Evolutionary conservation across 805 yeast species (phyloP).

Genomic region (Starmerella stigmatis): DNA sequence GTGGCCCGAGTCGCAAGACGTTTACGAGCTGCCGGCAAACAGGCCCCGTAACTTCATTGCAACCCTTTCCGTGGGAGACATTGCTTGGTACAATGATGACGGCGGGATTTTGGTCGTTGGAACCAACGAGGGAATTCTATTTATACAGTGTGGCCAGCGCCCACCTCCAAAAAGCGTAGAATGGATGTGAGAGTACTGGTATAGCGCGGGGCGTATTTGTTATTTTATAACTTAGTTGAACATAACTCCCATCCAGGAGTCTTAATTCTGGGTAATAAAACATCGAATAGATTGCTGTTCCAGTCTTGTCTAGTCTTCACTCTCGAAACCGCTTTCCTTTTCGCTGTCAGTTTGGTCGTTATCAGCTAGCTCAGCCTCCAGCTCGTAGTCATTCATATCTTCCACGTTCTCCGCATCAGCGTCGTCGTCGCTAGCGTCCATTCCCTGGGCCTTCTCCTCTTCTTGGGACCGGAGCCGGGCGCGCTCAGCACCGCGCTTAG

Average conservation of each 20-base stretch:
- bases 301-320: no score
- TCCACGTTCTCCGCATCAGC: conserved; percentile 34
- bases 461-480: conserved; percentile 21
- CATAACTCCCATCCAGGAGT: no score
- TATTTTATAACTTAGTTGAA: no score
- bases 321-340: no score
- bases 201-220: no score
- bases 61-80: neutral
- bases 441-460: conserved; percentile 21
- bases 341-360: neutral
- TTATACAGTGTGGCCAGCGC: neutral
- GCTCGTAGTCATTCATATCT: conserved; percentile 30
- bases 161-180: neutral
- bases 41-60: neutral
- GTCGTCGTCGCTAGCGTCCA: conserved; percentile 24
- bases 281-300: no score
- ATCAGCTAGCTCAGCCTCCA: conserved; percentile 26
- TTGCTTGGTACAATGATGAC: neutral
- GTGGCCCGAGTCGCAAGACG: neutral
- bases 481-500: conserved; percentile 40
- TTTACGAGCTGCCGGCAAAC: neutral
- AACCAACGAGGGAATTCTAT: neutral
- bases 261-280: no score
- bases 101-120: neutral
- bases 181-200: neutral